phyloP scores from a whole-genome alignment of 805 yeast species.

The Candida xiaguanensis region DNA sequence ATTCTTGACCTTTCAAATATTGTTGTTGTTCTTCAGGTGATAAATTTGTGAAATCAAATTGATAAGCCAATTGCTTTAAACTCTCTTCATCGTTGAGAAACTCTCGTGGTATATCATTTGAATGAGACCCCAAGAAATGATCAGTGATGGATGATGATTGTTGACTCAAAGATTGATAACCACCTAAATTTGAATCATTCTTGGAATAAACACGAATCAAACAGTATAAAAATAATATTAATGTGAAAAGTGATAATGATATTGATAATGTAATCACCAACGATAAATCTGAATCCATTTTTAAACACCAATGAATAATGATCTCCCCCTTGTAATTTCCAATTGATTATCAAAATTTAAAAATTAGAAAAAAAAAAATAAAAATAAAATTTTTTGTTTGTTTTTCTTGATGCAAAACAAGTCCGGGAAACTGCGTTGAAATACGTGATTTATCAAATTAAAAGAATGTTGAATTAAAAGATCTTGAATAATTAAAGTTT shows the following conservation, averaged over 20 bases:
- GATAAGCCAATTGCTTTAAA: constrained; percentile 30
- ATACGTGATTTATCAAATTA: no score
- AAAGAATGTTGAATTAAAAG: no score
- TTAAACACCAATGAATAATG: background rate
- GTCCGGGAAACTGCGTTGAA: no score
- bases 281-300: constrained; percentile 3
- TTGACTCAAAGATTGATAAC: constrained; percentile 5
- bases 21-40: constrained; percentile 41
- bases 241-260: background rate
- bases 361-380: no score
- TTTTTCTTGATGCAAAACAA: no score
- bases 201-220: constrained; percentile 1
- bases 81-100: constrained; percentile 40
- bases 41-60: constrained; percentile 30
- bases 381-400: no score
- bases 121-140: constrained; percentile 11
- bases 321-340: no score
- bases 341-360: no score
- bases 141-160: constrained; percentile 4
- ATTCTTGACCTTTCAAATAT: constrained; percentile 34
- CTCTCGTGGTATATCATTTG: constrained; percentile 29
- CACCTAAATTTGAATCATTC: constrained; percentile 1
- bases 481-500: no score
- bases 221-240: constrained; percentile 1
- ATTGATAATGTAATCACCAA: background rate